Evolutionary conservation across 2,329 filamentous ascomycete species (phyloP).

Genomic region (Pseudovirgaria hyperparasitica): DNA sequence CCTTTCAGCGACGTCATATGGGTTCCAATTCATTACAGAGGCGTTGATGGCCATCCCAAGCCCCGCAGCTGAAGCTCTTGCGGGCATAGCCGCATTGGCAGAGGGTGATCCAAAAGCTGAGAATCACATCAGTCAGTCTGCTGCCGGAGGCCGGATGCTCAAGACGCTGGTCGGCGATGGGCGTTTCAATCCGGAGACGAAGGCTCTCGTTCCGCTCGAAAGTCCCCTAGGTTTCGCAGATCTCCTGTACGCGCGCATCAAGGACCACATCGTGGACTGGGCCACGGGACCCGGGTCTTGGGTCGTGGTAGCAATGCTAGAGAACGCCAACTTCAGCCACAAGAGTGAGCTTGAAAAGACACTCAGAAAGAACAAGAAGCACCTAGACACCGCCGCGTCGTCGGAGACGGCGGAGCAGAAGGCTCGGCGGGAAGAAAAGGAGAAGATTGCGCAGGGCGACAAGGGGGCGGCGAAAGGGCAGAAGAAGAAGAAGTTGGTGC

Average conservation of each 20-base stretch:
- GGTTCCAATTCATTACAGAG: constrained; percentile 76
- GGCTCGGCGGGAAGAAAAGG: constrained; percentile 30
- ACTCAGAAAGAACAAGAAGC: constrained; percentile 61
- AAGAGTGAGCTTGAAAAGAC: constrained; percentile 54
- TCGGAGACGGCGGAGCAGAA: constrained; percentile 30
- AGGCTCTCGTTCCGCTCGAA: constrained; percentile 56
- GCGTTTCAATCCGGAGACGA: constrained; percentile 63
- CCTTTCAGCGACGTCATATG: constrained; percentile 64
- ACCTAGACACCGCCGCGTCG: constrained; percentile 56
- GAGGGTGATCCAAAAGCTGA: constrained; percentile 18
- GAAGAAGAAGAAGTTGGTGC: constrained; percentile 23
- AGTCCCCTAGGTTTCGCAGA: constrained; percentile 71
- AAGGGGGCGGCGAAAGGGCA: constrained; percentile 12
- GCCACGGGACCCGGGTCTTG: constrained; percentile 78
- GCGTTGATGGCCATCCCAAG: constrained; percentile 64
- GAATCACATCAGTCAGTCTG: constrained; percentile 46
- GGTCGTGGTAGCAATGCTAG: constrained; percentile 68
- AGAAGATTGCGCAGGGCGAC: constrained; percentile 18
- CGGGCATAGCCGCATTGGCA: constrained; percentile 45
- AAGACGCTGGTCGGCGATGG: constrained; percentile 87
- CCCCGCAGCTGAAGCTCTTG: constrained; percentile 60
- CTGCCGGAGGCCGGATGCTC: constrained; percentile 67
- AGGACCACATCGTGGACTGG: constrained; percentile 65
- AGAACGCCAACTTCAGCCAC: constrained; percentile 55
- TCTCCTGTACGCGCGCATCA: constrained; percentile 69